Evolutionary conservation across 23 red algal species (phyloP), one percentile per base, ranked within the genome.

Genomic region (Agarophyton chilense): DNA sequence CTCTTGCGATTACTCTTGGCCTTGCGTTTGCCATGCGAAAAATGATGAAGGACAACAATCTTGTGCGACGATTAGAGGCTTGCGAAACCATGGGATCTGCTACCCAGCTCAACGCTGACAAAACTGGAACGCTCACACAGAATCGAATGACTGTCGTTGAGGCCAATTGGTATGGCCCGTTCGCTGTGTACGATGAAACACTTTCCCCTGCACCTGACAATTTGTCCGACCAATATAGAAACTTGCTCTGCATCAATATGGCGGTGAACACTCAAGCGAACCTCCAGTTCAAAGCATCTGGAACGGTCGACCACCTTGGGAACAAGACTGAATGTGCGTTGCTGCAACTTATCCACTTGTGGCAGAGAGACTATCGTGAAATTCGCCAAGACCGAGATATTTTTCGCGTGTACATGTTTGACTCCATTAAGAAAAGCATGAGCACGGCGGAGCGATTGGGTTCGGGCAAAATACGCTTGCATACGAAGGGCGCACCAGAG

Each of bases 51-150:
- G 95, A 98, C 36, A 85, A 94, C 52, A 98, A 94, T 35, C 90
- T 98, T 33, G 95, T 98, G 55, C 95, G 95, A 10, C 64, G 95
- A 53, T 74, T 98, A 18, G 95, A 98, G 55, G 95, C 95, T 17
- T 98, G 95, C 72, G 95, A 98, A 80, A 98, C 90, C 5, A 98
- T 98, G 95, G 95, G 95, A 14, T 93, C 88, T 14, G 95, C 95
- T 6, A 98, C 95, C 6, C 95, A 98, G 63, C 86, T 98, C 22
- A 98, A 98, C 60, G 90, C 91, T 0, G 95, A 98, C 62, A 98
- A 98, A 71, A 98, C 95, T 6, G 95, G 95, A 40, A 98, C 95
- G 25, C 76, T 98, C 46, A 98, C 95, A 32, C 76, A 81, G 79
- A 98, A 98, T 66, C 83, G 91, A 47, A 92, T 98, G 90, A 93